Evolutionary conservation across 2,329 filamentous ascomycete species (phyloP), one percentile per base, ranked within the genome.

Genomic region (Penicillium sp.): DNA sequence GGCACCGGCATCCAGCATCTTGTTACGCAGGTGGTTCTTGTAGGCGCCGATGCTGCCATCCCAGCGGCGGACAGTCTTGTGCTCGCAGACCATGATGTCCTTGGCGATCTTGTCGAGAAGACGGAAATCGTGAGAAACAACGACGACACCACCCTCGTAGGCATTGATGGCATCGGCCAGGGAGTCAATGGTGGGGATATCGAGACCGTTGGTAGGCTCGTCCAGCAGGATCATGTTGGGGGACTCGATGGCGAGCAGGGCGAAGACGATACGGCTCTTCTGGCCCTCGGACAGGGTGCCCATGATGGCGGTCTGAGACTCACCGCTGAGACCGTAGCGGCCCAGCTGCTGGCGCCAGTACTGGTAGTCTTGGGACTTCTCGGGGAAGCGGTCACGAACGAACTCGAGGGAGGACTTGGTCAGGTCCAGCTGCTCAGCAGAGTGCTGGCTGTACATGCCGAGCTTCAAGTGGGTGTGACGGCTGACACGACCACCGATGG

Each of bases 31-130:
- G 78, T 97, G 86, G 80, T 95, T 90, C 90, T 99, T 99, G 90
- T 99, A 99, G 54, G 91, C 87, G 64, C 87, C 88, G 69, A 99
- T 99, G 60, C 78, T 80, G 66, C 93, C 93, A 58, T 93, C 87
- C 94, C 94, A 99, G 67, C 85, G 78, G 66, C 83, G 86, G 65
- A 97, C 91, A 12, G 91, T 92, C 84, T 92, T 91, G 86, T 99
- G 91, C 80, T 99, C 94, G 78, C 95, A 99, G 50, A 99, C 94
- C 79, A 99, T 86, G 76, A 99, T 99, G 76, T 99, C 91, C 84
- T 99, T 99, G 66, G 94, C 94, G 74, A 99, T 97, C 83, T 96
- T 97, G 85, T 99, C 94, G 61, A 99, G 86, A 68, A 99, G 82
- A 82, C 93, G 88, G 85, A 99, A 99, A 76, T 99, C 94, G 89